Evolutionary conservation across 2,329 filamentous ascomycete species (phyloP).

Genomic region (Knoxdaviesia capensis): DNA sequence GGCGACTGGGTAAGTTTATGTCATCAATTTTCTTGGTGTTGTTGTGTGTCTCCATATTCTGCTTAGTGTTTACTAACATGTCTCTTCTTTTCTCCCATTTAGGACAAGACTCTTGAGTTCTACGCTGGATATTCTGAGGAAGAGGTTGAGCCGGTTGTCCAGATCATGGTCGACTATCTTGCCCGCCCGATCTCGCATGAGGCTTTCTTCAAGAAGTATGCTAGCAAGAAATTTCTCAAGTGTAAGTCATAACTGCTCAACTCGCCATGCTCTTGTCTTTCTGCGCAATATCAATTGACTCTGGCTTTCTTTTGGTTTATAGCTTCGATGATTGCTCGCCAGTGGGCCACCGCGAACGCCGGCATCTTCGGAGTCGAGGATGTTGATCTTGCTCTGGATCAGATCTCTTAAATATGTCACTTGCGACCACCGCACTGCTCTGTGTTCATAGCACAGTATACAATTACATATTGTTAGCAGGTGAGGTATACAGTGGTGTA

Average conservation of each 20-base stretch:
- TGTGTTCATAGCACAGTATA: not conserved
- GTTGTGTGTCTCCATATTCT: not conserved
- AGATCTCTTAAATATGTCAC: constrained; percentile 13
- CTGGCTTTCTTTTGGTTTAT: not conserved
- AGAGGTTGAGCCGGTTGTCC: constrained; percentile 80
- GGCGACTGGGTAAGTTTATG: constrained; percentile 61
- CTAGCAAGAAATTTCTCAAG: constrained; percentile 98
- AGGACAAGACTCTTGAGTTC: constrained; percentile 71
- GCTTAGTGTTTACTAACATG: constrained; percentile 11
- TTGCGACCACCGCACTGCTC: not conserved
- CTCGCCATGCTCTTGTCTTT: not conserved
- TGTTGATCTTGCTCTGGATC: constrained; percentile 27
- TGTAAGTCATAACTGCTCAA: constrained; percentile 33
- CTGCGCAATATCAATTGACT: not conserved
- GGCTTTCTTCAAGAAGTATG: constrained; percentile 99
- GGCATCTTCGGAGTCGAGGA: constrained; percentile 32
- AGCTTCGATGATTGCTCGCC: constrained; percentile 11
- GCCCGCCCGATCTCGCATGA: constrained; percentile 79
- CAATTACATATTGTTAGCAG: not conserved
- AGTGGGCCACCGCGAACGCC: constrained; percentile 79
- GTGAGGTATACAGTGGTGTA: not conserved
- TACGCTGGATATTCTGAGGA: constrained; percentile 89
- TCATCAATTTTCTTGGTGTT: no score
- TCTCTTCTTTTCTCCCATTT: not conserved
- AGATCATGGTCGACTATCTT: constrained; percentile 93